Evolutionary conservation across 2,329 filamentous ascomycete species (phyloP), one percentile per base, ranked within the genome.

Genomic region (Microascus cirrosus): DNA sequence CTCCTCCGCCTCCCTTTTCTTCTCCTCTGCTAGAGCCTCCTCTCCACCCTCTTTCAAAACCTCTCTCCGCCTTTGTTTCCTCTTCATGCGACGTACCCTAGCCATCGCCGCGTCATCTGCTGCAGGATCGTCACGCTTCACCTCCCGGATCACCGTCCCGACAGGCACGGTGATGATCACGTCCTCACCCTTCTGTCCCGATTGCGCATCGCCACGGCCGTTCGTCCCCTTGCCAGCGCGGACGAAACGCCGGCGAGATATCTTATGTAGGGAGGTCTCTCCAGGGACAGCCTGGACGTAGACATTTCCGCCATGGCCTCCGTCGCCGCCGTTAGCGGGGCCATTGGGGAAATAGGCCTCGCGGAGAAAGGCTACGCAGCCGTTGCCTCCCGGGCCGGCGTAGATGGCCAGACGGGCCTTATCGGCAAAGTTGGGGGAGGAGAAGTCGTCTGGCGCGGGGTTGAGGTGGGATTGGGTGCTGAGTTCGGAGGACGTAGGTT

Each of bases 261-360:
- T 78, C 73, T 96, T 97, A 73, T 97, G 92, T 61, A 99, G 74
- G 57, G 90, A 96, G 0, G 91, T 97, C 71, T 97, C 89, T 60
- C 91, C 90, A 58, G 88, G 85, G 1, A 95, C 84, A 8, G 94
- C 92, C 72, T 97, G 93, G 59, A 99, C 95, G 70, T 95, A 97
- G 63, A 99, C 78, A 65, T 88, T 95, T 45, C 94, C 94, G 61
- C 94, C 94, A 58, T 84, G 87, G 4, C 94, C 94, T 50, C 94
- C 94, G 68, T 99, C 91, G 60, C 94, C 94, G 54, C 94, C 94
- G 70, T 99, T 97, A 11, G 94, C 84, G 12, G 94, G 94, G 0
- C 94, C 94, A 62, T 95, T 86, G 52, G 86, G 83, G 34, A 96
- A 79, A 71, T 89, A 97, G 62, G 93, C 93, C 66, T 99, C 94